A percentile compares a stretch with the other conserved stretches of the same genome.
Conservation (phyloP, 768 basidiomycete species). For the Termitomyces sp. region DNA sequence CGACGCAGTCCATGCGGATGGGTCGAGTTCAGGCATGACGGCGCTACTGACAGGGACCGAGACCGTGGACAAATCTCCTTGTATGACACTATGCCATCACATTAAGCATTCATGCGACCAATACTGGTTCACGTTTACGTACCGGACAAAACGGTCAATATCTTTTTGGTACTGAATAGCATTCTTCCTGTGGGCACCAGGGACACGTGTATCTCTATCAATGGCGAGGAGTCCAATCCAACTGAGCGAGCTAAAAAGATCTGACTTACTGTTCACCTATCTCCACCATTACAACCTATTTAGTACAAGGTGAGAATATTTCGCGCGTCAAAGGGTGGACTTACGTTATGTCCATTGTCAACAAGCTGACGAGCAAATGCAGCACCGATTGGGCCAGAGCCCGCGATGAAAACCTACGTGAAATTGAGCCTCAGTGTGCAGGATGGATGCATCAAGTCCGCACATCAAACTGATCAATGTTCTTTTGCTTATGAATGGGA, state of each 20-base stretch:
- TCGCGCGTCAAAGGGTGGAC: neutral
- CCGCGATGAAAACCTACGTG: neutral
- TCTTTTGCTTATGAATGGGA: neutral
- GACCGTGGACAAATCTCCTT: neutral
- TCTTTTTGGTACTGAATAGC: slow-evolving; percentile 27
- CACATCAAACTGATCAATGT: neutral
- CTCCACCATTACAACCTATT: neutral
- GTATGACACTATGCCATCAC: neutral
- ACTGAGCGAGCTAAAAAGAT: fast-evolving
- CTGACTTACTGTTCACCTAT: neutral
- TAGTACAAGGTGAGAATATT: neutral
- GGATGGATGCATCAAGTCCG: too few relatives aligned
- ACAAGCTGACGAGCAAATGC: neutral
- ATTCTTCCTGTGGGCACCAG: slow-evolving; percentile 24
- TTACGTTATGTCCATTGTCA: neutral
- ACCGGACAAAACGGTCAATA: slow-evolving; percentile 23
- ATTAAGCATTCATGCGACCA: neutral
- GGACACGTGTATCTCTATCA: neutral
- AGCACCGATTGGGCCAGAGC: neutral
- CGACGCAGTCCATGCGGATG: neutral
- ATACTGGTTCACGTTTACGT: neutral
- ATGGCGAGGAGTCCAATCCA: neutral
- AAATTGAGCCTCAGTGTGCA: too few relatives aligned
- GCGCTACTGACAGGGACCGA: neutral
- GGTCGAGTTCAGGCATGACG: neutral